Base-by-base conservation (phyloP, 495 filamentous ascomycete genomes). In the Penicillium silybi region DNA sequence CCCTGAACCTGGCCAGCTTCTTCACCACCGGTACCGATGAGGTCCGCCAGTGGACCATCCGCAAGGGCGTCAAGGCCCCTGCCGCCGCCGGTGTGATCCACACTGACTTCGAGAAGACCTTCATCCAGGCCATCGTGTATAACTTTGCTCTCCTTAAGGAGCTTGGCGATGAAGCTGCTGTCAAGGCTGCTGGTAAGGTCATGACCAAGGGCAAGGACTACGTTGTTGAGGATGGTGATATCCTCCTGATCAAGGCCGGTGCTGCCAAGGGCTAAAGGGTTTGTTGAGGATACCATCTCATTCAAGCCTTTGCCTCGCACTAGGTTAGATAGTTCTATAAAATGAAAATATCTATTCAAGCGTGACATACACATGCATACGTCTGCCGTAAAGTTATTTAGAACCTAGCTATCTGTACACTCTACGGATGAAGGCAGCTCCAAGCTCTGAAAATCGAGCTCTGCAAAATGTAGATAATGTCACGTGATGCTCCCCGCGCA, bases 131-230 rank as follows among this genome's bases (percentile, higher is more conserved):
- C 26, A 78, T 99, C 53, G 88, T 95, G 41, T 96, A 79, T 74
- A 97, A 95, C 75, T 97, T 83, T 74, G 73, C 58, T 20, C 69
- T 79, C 7, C 77, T 97, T 44, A 88, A 84, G 72, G 92, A 96
- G 72, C 74, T 87, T 27, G 92, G 91, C 25, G 91, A 96, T 65
- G 95, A 99, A 73, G 78, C 81, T 17, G 81, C 83, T 46, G 87
- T 97, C 53, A 95, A 90, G 79, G 85, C 95, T 17, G 89, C 88
- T 61, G 95, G 95, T 56, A 99, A 99, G 78, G 65, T 97, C 48
- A 86, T 96, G 85, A 97, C 95, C 53, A 99, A 97, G 80, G 95
- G 95, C 57, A 99, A 99, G 77, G 95, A 99, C 41, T 97, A 99
- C 67, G 82, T 95, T 20, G 69, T 74, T 6, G 63, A 73, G 53